A percentile compares a stretch with the other conserved stretches of the same genome.
Evolutionary conservation across 2,329 filamentous ascomycete species (phyloP).

Genomic region (Macrophomina tecta): DNA sequence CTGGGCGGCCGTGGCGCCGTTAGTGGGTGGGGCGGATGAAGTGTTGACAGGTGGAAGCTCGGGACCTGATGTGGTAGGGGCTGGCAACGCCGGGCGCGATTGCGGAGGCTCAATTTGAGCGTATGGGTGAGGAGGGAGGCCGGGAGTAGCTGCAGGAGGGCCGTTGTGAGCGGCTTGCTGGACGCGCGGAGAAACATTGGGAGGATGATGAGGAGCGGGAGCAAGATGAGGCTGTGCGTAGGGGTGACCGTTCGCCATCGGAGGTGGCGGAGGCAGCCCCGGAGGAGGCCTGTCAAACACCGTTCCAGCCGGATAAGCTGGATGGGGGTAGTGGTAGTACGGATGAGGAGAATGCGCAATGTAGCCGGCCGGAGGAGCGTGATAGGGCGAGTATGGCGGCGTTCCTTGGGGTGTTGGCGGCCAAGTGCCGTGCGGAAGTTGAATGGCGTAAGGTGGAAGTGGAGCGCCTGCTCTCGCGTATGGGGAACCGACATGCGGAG

Average conservation of each 20-base stretch:
- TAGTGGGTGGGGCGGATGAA: slow-evolving; percentile 31
- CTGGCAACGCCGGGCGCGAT: slow-evolving; percentile 9
- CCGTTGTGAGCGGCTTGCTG: slow-evolving; percentile 49
- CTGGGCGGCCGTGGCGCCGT: slow-evolving; percentile 30
- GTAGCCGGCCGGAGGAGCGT: slow-evolving; percentile 29
- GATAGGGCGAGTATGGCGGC: slow-evolving; percentile 49
- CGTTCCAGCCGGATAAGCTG: slow-evolving; percentile 34
- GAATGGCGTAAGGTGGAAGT: slow-evolving; percentile 50
- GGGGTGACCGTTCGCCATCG: slow-evolving; percentile 41
- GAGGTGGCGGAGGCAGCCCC: slow-evolving; percentile 47
- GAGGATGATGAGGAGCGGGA: slow-evolving; percentile 38
- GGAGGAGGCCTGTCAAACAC: slow-evolving; percentile 47
- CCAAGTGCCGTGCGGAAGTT: slow-evolving; percentile 46
- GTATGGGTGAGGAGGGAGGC: slow-evolving; percentile 46
- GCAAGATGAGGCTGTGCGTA: slow-evolving; percentile 32
- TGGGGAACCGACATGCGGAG: slow-evolving; percentile 61
- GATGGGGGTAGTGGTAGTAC: slow-evolving; percentile 20
- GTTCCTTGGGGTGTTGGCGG: slow-evolving; percentile 49
- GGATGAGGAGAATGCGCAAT: slow-evolving; percentile 26
- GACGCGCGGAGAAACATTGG: slow-evolving; percentile 46
- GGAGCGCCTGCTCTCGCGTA: slow-evolving; percentile 51
- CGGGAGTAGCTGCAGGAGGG: slow-evolving; percentile 53
- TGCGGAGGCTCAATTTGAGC: slow-evolving; percentile 31
- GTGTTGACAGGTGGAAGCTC: slow-evolving; percentile 42
- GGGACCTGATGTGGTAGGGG: slow-evolving; percentile 33